Base-by-base conservation (phyloP, 352 stramenopile genomes). In the Phytophthora meadii region DNA sequence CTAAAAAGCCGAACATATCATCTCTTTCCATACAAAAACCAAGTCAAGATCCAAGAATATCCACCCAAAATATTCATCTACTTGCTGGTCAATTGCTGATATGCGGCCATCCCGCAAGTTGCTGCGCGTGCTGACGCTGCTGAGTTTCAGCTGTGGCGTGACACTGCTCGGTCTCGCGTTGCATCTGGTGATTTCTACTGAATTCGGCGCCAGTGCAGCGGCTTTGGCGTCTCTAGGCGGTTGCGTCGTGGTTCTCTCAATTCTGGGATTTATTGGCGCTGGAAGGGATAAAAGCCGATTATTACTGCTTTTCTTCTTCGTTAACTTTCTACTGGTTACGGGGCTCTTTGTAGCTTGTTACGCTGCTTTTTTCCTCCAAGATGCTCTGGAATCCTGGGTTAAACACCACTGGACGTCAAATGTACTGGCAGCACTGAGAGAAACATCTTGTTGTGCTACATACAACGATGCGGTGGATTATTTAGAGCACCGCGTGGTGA, bases 281-380 rank as follows among this genome's bases (percentile, higher is more conserved):
- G 77, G 76, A 2, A 72, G 74, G 12, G 83, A 89, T 65, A 94
- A 91, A 65, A 90, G 81, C 45, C 69, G 61, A 22, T 46, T 88
- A 58, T 68, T 94, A 36, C 77, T 92, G 74, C 45, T 84, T 55
- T 94, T 81, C 68, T 94, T 94, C 74, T 92, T 89, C 69, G 52
- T 80, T 49, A 82, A 91, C 68, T 90, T 94, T 36, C 42, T 87
- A 48, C 72, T 94, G 27, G 61, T 84, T 58, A 74, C 82, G 32
- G 71, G 68, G 11, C 81, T 94, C 22, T 79, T 94, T 15, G 67
- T 90, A 11, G 68, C 73, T 11, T 88, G 74, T 55, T 92, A 88
- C 60, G 72, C 81, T 11, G 78, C 83, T 2, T 83, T 94, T 47
- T 81, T 77, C 65, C 89, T 91, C 58, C 76, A 88, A 37, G 73